A percentile compares a stretch with the other conserved stretches of the same genome.
These are phyloP conservation scores for Cercospora canescens DNA, from an alignment of 2,329 filamentous ascomycete genomes.

Conservation along the genomic window DNA sequence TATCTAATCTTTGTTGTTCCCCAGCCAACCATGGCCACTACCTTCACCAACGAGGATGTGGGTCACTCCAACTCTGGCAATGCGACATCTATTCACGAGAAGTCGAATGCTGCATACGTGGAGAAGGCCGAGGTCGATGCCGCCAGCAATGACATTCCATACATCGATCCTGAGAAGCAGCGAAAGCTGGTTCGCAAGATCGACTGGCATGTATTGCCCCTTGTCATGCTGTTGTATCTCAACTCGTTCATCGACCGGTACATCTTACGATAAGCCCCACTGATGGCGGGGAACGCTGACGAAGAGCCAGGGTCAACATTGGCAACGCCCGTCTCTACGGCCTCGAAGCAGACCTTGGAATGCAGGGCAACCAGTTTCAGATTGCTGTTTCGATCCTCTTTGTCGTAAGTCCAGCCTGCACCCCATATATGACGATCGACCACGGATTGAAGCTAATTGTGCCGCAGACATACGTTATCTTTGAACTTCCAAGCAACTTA, in stretches of 20 bases:
- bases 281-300: neutral
- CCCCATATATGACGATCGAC: no score
- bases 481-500: slow-evolving; percentile 16
- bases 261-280: neutral
- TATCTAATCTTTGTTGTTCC: neutral
- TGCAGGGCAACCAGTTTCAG: slow-evolving; percentile 17
- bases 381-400: slow-evolving; percentile 23
- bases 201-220: slow-evolving; percentile 65
- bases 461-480: slow-evolving; percentile 17
- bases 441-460: neutral
- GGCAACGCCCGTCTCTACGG: slow-evolving; percentile 17
- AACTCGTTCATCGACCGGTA: slow-evolving; percentile 67
- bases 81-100: slow-evolving; percentile 2
- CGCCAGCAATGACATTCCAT: neutral
- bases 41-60: neutral
- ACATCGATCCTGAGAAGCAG: slow-evolving; percentile 46
- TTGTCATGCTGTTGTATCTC: slow-evolving; percentile 73
- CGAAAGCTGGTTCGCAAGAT: slow-evolving; percentile 66
- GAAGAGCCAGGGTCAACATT: slow-evolving; percentile 12
- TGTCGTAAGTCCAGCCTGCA: slow-evolving; percentile 4
- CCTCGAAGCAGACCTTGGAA: slow-evolving; percentile 15
- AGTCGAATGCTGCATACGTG: neutral
- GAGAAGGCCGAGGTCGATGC: neutral
- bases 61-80: slow-evolving; percentile 8
- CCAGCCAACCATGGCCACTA: neutral